Percentiles rank a stretch among this genome's conserved stretches.
phyloP scores from a whole-genome alignment of 1,284 basidiomycete genomes.

The Schizophyllum commune region DNA sequence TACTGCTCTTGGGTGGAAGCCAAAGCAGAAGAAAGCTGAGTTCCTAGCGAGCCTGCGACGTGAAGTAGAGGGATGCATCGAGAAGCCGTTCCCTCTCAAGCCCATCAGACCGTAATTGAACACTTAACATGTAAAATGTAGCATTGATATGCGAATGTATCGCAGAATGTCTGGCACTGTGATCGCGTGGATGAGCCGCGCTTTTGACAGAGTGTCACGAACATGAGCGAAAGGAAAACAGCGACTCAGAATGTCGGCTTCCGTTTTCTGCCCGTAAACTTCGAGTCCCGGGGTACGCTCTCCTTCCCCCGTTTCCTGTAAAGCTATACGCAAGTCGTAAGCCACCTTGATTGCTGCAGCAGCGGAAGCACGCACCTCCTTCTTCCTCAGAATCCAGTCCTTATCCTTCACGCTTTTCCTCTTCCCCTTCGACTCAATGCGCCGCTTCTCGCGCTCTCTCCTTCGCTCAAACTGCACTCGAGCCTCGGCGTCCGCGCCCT shows the following conservation, averaged over 20 bases:
- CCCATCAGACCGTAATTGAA: too few species aligned
- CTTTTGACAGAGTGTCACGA: too few species aligned
- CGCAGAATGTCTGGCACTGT: too few species aligned
- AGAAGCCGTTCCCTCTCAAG: slow-evolving; percentile 2
- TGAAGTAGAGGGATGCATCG: not conserved
- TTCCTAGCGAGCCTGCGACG: slow-evolving; percentile 4
- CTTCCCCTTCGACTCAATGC: slow-evolving; percentile 37
- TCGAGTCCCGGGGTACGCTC: slow-evolving; percentile 71
- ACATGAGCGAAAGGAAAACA: too few species aligned
- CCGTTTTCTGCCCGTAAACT: slow-evolving; percentile 74
- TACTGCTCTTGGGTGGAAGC: slow-evolving; percentile 13
- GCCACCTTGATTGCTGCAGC: slow-evolving; percentile 1
- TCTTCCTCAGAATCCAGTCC: slow-evolving; percentile 82
- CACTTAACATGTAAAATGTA: too few species aligned
- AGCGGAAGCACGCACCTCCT: slow-evolving; percentile 48
- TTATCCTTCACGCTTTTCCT: slow-evolving; percentile 59
- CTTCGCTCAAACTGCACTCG: slow-evolving; percentile 55
- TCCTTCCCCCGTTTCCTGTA: slow-evolving; percentile 80
- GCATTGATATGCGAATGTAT: too few species aligned
- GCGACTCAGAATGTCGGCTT: slow-evolving; percentile 50
- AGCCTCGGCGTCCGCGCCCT: slow-evolving; percentile 40
- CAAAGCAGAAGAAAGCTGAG: slow-evolving; percentile 7
- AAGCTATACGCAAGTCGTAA: slow-evolving; percentile 34
- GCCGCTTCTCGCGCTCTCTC: slow-evolving; percentile 47
- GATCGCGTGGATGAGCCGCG: too few species aligned